Conservation (phyloP, 352 stramenopile species). For the Phytophthora pseudosyringae region DNA sequence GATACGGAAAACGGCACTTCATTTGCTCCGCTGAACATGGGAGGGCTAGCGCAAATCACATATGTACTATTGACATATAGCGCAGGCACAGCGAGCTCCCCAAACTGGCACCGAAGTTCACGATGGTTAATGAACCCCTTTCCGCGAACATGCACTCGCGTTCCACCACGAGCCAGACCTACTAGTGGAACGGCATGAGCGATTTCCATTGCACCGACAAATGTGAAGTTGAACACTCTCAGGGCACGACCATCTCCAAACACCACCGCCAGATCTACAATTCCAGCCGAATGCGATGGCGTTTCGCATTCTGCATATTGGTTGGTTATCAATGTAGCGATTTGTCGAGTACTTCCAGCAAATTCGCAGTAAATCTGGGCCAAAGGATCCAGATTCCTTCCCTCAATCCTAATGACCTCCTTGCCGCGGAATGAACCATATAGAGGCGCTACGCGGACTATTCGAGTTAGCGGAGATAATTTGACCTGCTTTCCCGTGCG, state of each 20-base stretch:
- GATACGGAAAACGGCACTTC: slow-evolving; percentile 29
- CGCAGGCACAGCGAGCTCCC: slow-evolving; percentile 22
- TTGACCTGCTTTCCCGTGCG: slow-evolving; percentile 32
- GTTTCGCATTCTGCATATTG: slow-evolving; percentile 35
- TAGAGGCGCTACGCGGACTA: slow-evolving; percentile 23
- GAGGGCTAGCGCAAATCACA: slow-evolving; percentile 40
- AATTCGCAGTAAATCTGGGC: slow-evolving; percentile 43
- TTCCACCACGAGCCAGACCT: slow-evolving; percentile 42
- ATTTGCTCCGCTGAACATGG: slow-evolving; percentile 26
- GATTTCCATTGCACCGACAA: slow-evolving; percentile 45
- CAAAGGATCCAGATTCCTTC: slow-evolving; percentile 20
- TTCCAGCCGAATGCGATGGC: slow-evolving; percentile 29
- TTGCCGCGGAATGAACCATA: slow-evolving; percentile 39
- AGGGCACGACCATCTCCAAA: slow-evolving; percentile 8
- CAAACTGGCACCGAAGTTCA: slow-evolving; percentile 48
- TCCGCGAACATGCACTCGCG: slow-evolving; percentile 29
- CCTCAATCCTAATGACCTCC: slow-evolving; percentile 39
- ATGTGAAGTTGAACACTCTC: slow-evolving; percentile 42
- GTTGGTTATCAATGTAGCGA: slow-evolving; percentile 11
- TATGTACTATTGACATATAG: slow-evolving; percentile 37
- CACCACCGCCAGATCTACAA: slow-evolving; percentile 29
- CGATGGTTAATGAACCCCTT: slow-evolving; percentile 46
- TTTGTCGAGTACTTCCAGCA: slow-evolving; percentile 7
- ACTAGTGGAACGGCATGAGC: slow-evolving; percentile 17
- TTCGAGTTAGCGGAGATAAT: slow-evolving; percentile 15